These are phyloP conservation scores for Aspergillus ibericus DNA, from an alignment of 2,329 filamentous ascomycete genomes.

Conservation along the genomic window DNA sequence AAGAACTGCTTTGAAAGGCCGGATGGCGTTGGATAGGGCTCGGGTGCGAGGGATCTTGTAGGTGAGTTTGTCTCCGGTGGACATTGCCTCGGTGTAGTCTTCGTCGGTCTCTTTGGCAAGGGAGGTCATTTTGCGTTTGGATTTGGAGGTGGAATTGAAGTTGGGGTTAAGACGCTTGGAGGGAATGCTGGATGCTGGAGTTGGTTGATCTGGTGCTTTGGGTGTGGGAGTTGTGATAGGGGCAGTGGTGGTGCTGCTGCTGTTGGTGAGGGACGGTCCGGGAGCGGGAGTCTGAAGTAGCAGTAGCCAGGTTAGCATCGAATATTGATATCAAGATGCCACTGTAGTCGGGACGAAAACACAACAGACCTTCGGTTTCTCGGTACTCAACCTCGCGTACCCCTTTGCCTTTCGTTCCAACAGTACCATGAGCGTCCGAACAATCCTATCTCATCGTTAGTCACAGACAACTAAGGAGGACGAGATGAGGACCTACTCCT, in stretches of 20 bases:
- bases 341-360: not conserved
- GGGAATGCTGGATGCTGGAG: too few species aligned
- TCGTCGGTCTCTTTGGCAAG: not conserved
- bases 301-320: not conserved
- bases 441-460: slow-evolving; percentile 14
- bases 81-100: not conserved
- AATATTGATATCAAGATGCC: not conserved
- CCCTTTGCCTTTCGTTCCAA: slow-evolving; percentile 20
- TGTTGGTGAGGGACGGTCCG: not conserved
- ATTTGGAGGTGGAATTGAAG: not conserved
- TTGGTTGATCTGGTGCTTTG: too few species aligned
- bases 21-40: not conserved
- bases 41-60: not conserved
- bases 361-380: not conserved
- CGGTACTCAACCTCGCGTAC: not conserved
- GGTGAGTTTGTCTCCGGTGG: not conserved
- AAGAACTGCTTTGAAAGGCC: not conserved
- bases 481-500: slow-evolving; percentile 18
- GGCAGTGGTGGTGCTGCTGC: not conserved
- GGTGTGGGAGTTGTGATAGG: too few species aligned
- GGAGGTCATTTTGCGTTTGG: not conserved
- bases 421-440: slow-evolving; percentile 15
- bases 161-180: not conserved
- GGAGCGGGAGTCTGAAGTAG: not conserved
- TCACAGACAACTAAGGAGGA: not conserved